Base-by-base conservation (phyloP, 2,329 filamentous ascomycete species). In the Cladophialophora immunda region DNA sequence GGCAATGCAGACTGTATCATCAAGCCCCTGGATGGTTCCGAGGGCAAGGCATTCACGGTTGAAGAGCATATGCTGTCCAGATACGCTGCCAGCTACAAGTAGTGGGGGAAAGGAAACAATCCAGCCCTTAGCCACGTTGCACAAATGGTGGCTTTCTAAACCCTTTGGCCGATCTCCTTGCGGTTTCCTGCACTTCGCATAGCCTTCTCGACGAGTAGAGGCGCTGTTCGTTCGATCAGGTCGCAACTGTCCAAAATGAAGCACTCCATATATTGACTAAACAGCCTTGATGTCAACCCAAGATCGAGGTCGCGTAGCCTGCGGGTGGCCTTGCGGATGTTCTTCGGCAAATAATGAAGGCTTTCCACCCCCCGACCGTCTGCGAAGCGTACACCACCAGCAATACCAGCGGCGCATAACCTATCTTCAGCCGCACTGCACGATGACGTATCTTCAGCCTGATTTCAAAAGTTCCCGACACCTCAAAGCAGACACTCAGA, bases 1-100 rank as follows among this genome's bases (percentile, higher is more conserved):
- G 85, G 85, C 4, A 85, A 86, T 74, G 76, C 83, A 5, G 82
- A 85, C 47, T 77, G 71, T 70, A 67, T 74, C 13, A 70, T 77
- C 52, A 61, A 57, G 19, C 63, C 66, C n/a, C 60, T 72, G 38
- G 68, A 69, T 45, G 65, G 59, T 3, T 69, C 64, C 2, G 17
- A 55, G 25, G 66, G 68, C 19, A 61, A 67, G 53, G 13, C 27
- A 2, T 68, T 69, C 19, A 70, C 69, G 3, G 69, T 71, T n/a
- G 68, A 68, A 53, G 65, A 68, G 62, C 67, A 70, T 38, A 71
- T 70, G 69, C 54, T 71, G 45, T 67, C 64, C 29, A 55, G 63
- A 53, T 70, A 68, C 53, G 56, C 67, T 4, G 63, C 61, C 13
- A 69, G 41, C 29, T 68, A 70, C 34, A 64, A 61, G 47, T 58